phyloP scores from a whole-genome alignment of 768 basidiomycete genomes.

The Ramaria rubella region DNA sequence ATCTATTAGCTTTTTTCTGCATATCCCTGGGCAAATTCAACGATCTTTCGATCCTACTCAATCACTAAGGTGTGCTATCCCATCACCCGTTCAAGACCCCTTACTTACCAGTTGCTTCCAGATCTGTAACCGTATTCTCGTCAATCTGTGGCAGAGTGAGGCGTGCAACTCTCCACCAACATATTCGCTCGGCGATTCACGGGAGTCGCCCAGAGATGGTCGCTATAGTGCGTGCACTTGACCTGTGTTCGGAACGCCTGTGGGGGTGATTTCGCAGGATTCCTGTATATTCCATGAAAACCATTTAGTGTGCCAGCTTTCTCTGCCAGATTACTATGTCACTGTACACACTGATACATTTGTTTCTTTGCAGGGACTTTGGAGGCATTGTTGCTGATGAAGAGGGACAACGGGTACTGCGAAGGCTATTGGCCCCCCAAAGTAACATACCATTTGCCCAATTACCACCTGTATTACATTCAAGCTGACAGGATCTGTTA shows the following conservation, averaged over 20 bases:
- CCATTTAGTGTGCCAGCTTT: background rate
- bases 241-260: background rate
- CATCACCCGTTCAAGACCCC: no score
- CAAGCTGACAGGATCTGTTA: background rate
- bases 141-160: background rate
- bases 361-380: background rate
- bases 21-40: no score
- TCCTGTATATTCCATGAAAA: constrained; percentile 3
- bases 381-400: constrained; percentile 3
- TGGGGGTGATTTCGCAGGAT: constrained; percentile 3
- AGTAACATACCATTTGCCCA: background rate
- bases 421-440: background rate
- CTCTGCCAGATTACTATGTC: background rate
- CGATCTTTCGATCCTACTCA: no score
- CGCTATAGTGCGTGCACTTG: constrained; percentile 1
- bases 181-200: constrained; percentile 6
- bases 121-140: constrained; percentile 1
- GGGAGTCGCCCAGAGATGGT: background rate
- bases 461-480: background rate
- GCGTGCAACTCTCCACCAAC: constrained; percentile 4
- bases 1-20: background rate
- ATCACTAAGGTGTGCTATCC: no score
- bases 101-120: background rate
- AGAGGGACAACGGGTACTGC: constrained; percentile 5
- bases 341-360: background rate